Conservation (phyloP, 768 basidiomycete genomes). For the Candolleomyces efflorescens region DNA sequence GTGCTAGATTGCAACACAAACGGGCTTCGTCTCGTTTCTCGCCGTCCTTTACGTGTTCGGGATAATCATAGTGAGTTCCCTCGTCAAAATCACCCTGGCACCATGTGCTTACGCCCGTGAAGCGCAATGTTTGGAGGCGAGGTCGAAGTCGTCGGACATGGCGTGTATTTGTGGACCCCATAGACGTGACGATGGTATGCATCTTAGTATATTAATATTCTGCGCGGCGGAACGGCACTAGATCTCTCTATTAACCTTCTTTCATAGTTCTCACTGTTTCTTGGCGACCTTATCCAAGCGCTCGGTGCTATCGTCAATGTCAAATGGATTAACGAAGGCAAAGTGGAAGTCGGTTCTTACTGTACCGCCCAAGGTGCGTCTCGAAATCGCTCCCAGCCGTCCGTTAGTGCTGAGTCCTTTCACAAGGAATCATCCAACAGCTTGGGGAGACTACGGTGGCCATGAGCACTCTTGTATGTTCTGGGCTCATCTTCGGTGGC, state of each 20-base stretch:
- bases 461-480: constrained; percentile 30
- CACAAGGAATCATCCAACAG: constrained; percentile 26
- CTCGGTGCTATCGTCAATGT: constrained; percentile 28
- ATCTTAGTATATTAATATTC: too few relatives aligned
- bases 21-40: neutral
- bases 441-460: constrained; percentile 32
- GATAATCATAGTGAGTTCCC: neutral
- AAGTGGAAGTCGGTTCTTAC: constrained; percentile 22
- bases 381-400: neutral
- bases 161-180: neutral
- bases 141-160: neutral
- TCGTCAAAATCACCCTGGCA: neutral
- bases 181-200: neutral
- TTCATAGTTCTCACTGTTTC: neutral
- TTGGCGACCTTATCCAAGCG: constrained; percentile 26
- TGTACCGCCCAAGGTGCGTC: constrained; percentile 28
- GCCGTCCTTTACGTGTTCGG: neutral
- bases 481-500: neutral
- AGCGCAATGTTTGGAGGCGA: neutral
- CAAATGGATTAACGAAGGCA: constrained; percentile 25
- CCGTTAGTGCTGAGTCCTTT: neutral
- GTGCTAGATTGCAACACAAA: neutral
- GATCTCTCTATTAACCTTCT: too few relatives aligned
- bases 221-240: too few relatives aligned
- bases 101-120: neutral